phyloP scores from a whole-genome alignment of 108 stramenopile genomes.

The Fistulifera pelliculosa region DNA sequence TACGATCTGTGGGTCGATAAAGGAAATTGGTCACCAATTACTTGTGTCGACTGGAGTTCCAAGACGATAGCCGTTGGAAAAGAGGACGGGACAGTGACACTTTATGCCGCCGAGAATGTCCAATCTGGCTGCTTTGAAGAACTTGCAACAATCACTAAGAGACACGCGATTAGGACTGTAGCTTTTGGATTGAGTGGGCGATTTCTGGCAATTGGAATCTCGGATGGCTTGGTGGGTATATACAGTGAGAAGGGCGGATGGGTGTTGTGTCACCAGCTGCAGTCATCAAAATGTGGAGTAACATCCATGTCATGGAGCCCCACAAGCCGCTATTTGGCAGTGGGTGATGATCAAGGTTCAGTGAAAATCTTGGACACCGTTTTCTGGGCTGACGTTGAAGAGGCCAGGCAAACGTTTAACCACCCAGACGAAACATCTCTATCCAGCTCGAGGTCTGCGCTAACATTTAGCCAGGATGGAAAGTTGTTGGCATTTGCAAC shows the following conservation, averaged over 20 bases:
- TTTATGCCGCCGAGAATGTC: slow-evolving; percentile 30
- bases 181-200: slow-evolving; percentile 21
- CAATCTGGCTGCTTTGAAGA: slow-evolving; percentile 16
- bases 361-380: slow-evolving; percentile 23
- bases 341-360: slow-evolving; percentile 9
- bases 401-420: background rate
- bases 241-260: slow-evolving; percentile 24
- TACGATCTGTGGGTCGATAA: slow-evolving; percentile 27
- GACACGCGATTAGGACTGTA: slow-evolving; percentile 16
- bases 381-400: slow-evolving; percentile 19
- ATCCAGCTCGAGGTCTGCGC: background rate
- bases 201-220: slow-evolving; percentile 4
- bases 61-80: slow-evolving; percentile 27
- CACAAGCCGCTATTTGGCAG: slow-evolving; percentile 21
- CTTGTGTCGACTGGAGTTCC: slow-evolving; percentile 29
- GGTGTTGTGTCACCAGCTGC: slow-evolving; percentile 19
- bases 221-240: background rate
- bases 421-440: no score
- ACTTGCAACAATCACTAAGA: slow-evolving; percentile 10
- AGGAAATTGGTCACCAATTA: slow-evolving; percentile 20
- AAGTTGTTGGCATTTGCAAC: slow-evolving; percentile 3
- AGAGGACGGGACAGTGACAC: slow-evolving; percentile 26
- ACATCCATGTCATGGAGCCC: slow-evolving; percentile 28
- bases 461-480: slow-evolving; percentile 5
- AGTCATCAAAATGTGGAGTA: slow-evolving; percentile 2